Conservation (phyloP, 108 stramenopile species). For the Nitzschia putrida region DNA sequence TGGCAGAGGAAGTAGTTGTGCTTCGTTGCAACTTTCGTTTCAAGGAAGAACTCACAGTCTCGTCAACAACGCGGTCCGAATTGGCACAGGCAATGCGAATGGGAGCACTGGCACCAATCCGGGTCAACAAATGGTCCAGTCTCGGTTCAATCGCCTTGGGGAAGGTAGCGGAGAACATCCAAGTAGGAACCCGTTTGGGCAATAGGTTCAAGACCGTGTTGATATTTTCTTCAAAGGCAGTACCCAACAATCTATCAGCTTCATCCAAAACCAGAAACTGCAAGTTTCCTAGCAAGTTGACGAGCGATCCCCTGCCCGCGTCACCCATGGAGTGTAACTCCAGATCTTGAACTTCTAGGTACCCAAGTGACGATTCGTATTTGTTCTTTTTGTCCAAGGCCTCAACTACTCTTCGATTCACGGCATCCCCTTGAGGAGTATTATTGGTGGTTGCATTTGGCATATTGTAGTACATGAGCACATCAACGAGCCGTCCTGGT, state of each 20-base stretch:
- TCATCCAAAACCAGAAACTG: conserved; percentile 93
- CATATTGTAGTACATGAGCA: conserved; percentile 56
- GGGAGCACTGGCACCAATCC: conserved; percentile 57
- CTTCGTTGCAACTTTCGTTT: conserved; percentile 37
- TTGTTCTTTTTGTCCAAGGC: conserved; percentile 52
- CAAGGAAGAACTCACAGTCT: conserved; percentile 29
- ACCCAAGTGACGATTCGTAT: conserved; percentile 48
- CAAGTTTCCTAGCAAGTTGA: conserved; percentile 55
- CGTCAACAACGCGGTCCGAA: conserved; percentile 44
- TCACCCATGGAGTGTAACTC: conserved; percentile 46
- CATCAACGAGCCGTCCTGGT: conserved; percentile 93
- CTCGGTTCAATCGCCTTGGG: conserved; percentile 87
- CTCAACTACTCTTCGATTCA: conserved; percentile 62
- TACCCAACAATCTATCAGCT: conserved; percentile 87
- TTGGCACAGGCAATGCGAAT: conserved; percentile 59
- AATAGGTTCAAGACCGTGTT: conserved; percentile 64
- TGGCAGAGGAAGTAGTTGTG: conserved; percentile 20
- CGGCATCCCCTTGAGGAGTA: conserved; percentile 42
- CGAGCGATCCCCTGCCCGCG: conserved; percentile 48
- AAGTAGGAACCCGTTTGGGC: conserved; percentile 39
- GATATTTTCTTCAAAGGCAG: conserved; percentile 79
- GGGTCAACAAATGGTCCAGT: conserved; percentile 73
- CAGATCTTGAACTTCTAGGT: conserved; percentile 57
- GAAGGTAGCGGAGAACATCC: conserved; percentile 92
- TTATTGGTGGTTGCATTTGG: conserved; percentile 27